A percentile compares a stretch with the other conserved stretches of the same genome.
Conservation (phyloP, 2,329 filamentous ascomycete species). For the Cylindrodendrum hubeiense region DNA sequence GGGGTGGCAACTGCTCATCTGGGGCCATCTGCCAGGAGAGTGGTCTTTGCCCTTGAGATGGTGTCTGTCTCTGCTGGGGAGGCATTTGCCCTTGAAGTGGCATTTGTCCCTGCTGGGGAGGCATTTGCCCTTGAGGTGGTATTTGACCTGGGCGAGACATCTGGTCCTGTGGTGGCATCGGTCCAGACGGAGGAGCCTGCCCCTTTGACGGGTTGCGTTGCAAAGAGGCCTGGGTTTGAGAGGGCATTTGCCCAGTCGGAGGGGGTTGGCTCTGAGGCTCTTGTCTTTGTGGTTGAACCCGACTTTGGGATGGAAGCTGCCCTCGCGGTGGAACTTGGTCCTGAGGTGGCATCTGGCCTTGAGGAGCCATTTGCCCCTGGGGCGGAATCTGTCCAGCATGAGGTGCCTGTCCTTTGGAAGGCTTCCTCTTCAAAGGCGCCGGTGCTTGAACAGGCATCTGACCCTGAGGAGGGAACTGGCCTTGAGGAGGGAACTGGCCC, state of each 20-base stretch:
- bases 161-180: slow-evolving; percentile 2
- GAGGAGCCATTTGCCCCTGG: slow-evolving; percentile 4
- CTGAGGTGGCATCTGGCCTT: too few species aligned
- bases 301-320: slow-evolving; percentile 18
- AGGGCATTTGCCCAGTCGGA: slow-evolving; percentile 16
- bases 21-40: too few species aligned
- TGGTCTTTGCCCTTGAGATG: too few species aligned
- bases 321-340: not conserved
- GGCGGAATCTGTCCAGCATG: slow-evolving; percentile 1
- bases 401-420: slow-evolving; percentile 29
- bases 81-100: slow-evolving; percentile 23
- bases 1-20: too few species aligned
- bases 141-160: not conserved
- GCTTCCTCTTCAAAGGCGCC: slow-evolving; percentile 33
- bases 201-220: slow-evolving; percentile 37
- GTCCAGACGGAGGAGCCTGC: slow-evolving; percentile 7
- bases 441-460: slow-evolving; percentile 22
- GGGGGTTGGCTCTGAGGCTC: not conserved
- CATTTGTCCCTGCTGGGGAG: not conserved
- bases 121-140: slow-evolving; percentile 24
- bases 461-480: slow-evolving; percentile 4
- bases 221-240: slow-evolving; percentile 19
- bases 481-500: slow-evolving; percentile 11
- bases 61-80: not conserved
- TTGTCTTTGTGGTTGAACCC: slow-evolving; percentile 3